phyloP scores from a whole-genome alignment of 306 rosid genomes.

The Gynostemma pentaphyllum region DNA sequence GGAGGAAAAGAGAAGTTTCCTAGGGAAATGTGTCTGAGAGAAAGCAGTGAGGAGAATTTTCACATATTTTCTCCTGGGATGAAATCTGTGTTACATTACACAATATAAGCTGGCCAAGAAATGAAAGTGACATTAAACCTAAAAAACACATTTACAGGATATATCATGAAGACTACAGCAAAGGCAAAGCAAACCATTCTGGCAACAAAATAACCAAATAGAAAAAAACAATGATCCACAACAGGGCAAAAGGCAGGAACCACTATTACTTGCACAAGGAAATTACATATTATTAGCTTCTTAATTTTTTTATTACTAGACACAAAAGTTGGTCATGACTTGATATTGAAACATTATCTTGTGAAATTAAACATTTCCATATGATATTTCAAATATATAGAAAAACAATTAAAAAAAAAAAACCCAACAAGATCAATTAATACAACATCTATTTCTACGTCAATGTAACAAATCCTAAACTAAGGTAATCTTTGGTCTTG shows the following conservation, averaged over 20 bases:
- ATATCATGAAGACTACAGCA: no score
- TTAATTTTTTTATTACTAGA: background rate
- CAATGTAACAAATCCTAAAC: conserved; percentile 13
- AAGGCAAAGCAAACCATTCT: no score
- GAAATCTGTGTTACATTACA: no score
- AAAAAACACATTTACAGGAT: background rate
- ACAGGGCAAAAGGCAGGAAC: background rate
- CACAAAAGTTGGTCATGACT: background rate
- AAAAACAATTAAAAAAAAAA: background rate
- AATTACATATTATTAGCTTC: background rate
- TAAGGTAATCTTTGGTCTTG: background rate
- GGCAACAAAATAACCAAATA: background rate
- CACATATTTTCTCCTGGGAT: no score
- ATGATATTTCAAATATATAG: conserved; percentile 2
- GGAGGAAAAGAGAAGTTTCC: no score
- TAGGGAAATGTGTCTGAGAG: no score
- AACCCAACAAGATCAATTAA: background rate
- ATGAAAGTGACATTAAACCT: no score
- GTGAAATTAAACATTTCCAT: background rate
- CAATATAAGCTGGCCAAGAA: no score
- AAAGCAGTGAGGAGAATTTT: no score
- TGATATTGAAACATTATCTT: background rate
- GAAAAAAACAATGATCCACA: background rate
- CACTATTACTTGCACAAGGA: background rate
- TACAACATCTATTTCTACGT: conserved; percentile 5